Percentiles rank a stretch among this genome's conserved stretches.
phyloP scores from a whole-genome alignment of 108 stramenopile genomes.

The Craspedostauros australis region DNA sequence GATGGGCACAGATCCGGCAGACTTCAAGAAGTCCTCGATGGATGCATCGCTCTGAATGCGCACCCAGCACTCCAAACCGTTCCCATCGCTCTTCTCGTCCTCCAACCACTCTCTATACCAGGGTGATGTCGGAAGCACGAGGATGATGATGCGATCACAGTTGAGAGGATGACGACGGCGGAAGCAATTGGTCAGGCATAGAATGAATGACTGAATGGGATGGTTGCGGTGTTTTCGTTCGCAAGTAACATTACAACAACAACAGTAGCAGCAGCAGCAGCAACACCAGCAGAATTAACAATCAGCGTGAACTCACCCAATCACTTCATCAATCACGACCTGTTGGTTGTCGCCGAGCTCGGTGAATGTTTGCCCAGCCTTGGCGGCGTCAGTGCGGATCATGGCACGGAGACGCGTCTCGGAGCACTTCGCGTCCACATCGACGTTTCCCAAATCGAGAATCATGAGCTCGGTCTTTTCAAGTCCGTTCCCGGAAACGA shows the following conservation, averaged over 20 bases:
- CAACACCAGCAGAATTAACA: too few species aligned
- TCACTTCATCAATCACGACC: conserved; percentile 12
- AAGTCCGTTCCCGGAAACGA: not conserved
- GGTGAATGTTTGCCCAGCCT: conserved; percentile 15
- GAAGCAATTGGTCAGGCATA: too few species aligned
- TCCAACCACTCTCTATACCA: conserved; percentile 38
- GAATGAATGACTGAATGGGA: too few species aligned
- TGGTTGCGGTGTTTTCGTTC: too few species aligned
- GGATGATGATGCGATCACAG: conserved; percentile 2
- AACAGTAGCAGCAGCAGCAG: too few species aligned
- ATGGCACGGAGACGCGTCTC: conserved; percentile 12
- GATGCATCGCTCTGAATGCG: conserved; percentile 1
- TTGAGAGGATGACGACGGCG: too few species aligned
- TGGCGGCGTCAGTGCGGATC: conserved; percentile 14
- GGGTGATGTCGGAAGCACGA: not conserved
- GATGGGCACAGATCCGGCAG: conserved; percentile 34
- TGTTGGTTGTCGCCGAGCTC: conserved; percentile 8
- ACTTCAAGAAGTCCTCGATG: conserved; percentile 23
- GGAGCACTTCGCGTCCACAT: not conserved
- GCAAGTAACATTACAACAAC: too few species aligned
- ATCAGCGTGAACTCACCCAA: too few species aligned
- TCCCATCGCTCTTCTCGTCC: conserved; percentile 33
- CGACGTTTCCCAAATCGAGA: conserved; percentile 17
- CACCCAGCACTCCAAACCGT: conserved; percentile 33
- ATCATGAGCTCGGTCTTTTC: conserved; percentile 35